Evolutionary conservation across 805 yeast species (phyloP).

Genomic region (Spathaspora passalidarum): DNA sequence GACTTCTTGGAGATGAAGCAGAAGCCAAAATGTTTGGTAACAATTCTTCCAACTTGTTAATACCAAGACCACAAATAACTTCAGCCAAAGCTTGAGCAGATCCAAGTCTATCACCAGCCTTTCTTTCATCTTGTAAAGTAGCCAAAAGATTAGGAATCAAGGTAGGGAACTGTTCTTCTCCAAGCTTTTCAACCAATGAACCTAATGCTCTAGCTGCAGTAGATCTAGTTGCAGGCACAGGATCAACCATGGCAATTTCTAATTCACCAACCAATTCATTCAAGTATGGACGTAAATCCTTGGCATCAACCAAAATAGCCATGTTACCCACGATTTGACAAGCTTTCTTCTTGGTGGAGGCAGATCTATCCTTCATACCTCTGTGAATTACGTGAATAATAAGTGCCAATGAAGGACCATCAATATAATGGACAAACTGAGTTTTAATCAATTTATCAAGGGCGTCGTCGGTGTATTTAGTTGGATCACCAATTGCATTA

Average conservation of each 20-base stretch:
- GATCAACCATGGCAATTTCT: conserved; percentile 95
- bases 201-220: conserved; percentile 98
- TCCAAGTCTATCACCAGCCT: conserved; percentile 90
- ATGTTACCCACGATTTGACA: conserved; percentile 98
- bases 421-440: conserved; percentile 95
- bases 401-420: conserved; percentile 94
- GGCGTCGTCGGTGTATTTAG: conserved; percentile 84
- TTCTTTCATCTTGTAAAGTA: conserved; percentile 72
- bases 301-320: conserved; percentile 91
- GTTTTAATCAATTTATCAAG: conserved; percentile 83
- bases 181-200: conserved; percentile 90
- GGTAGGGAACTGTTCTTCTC: conserved; percentile 93
- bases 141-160: conserved; percentile 76
- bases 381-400: conserved; percentile 92
- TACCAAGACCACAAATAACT: conserved; percentile 88
- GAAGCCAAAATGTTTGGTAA: conserved; percentile 75
- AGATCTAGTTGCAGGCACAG: conserved; percentile 95
- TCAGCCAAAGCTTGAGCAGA: conserved; percentile 97
- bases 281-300: conserved; percentile 82
- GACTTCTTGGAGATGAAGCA: conserved; percentile 63
- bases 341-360: conserved; percentile 85
- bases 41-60: conserved; percentile 81
- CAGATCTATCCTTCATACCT: conserved; percentile 95
- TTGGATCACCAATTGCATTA: conserved; percentile 94
- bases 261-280: conserved; percentile 74